These are phyloP conservation scores for Marasmius sp. DNA, from an alignment of 1,284 basidiomycete species.

Conservation along the genomic window DNA sequence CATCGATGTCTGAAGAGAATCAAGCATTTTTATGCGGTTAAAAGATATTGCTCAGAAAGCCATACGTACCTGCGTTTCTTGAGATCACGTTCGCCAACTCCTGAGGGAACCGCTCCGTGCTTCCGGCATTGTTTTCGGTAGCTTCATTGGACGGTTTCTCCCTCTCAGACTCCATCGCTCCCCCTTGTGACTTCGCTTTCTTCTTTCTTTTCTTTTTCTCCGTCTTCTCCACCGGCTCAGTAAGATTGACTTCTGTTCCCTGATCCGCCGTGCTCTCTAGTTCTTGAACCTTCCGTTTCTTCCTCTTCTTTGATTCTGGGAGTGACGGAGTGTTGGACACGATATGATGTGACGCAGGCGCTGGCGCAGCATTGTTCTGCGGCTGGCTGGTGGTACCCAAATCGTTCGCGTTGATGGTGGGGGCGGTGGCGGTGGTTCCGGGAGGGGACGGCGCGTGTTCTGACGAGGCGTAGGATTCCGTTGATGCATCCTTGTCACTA, in stretches of 20 bases:
- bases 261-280: not conserved
- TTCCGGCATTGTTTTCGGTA: not conserved
- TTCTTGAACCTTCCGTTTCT: not conserved
- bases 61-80: not conserved
- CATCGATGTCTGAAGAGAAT: not conserved
- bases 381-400: not conserved
- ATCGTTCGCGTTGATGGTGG: not conserved
- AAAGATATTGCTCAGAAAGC: not conserved
- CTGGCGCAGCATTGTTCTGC: not conserved
- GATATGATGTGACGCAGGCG: not conserved
- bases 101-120: not conserved
- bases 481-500: not conserved
- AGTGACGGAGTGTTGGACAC: not conserved
- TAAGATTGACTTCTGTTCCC: not conserved
- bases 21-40: not conserved
- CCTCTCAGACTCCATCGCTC: not conserved
- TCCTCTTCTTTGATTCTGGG: not conserved
- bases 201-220: slow-evolving; percentile 2
- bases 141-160: not conserved
- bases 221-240: not conserved
- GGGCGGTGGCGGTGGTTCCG: not conserved
- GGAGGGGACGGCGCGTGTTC: not conserved
- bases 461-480: not conserved
- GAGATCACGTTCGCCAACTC: not conserved
- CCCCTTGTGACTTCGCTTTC: not conserved